Conservation (phyloP, 768 basidiomycete genomes). For the Russula virescens region DNA sequence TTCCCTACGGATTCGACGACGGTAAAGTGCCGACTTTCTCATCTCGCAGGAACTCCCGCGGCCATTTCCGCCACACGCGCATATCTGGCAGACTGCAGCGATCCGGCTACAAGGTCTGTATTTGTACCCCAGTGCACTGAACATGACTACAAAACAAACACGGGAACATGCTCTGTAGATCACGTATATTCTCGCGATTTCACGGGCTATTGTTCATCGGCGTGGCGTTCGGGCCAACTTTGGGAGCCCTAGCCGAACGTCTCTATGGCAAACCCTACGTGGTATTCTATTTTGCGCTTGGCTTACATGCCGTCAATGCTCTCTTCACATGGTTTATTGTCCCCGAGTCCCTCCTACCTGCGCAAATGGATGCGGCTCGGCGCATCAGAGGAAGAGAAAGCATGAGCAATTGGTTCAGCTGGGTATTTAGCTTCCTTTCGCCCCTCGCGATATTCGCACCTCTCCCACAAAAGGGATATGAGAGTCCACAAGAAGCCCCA, state of each 20-base stretch:
- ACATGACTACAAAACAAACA: not conserved
- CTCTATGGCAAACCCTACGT: slow-evolving; percentile 48
- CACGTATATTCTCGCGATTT: slow-evolving; percentile 57
- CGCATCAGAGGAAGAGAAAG: slow-evolving; percentile 20
- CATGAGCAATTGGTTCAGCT: slow-evolving; percentile 34
- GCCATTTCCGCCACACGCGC: slow-evolving; percentile 51
- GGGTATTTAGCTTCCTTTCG: slow-evolving; percentile 56
- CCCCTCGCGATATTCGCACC: slow-evolving; percentile 68
- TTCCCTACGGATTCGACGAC: not conserved
- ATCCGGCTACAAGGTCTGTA: slow-evolving; percentile 34
- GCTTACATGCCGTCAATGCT: slow-evolving; percentile 45
- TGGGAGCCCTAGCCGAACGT: slow-evolving; percentile 62
- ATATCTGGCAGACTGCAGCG: slow-evolving; percentile 65
- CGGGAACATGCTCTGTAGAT: slow-evolving; percentile 39
- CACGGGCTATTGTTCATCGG: slow-evolving; percentile 68
- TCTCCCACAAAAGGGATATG: slow-evolving; percentile 24
- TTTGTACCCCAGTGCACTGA: not conserved
- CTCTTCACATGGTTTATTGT: slow-evolving; percentile 51
- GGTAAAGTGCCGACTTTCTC: not conserved
- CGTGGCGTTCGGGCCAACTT: slow-evolving; percentile 68
- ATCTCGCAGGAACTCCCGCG: slow-evolving; percentile 39
- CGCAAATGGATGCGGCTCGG: slow-evolving; percentile 30
- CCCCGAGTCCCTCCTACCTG: slow-evolving; percentile 69
- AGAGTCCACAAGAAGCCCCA: slow-evolving; percentile 37
- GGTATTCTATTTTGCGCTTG: slow-evolving; percentile 64